phyloP scores from a whole-genome alignment of 2,329 filamentous ascomycete genomes.

The Cladophialophora exuberans region DNA sequence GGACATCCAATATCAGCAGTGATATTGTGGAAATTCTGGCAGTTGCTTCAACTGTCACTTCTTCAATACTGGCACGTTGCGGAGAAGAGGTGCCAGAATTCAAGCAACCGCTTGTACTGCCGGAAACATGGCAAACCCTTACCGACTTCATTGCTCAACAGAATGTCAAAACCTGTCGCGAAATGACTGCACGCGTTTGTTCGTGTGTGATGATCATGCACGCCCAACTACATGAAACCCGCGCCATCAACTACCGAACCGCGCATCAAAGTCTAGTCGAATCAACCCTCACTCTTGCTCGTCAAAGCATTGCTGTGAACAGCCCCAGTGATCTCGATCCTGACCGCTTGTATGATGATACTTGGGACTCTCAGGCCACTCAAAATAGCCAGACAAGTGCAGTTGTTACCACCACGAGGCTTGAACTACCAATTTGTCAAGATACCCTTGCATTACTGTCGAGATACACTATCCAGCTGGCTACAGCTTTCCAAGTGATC shows the following conservation, averaged over 20 bases:
- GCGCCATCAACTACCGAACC: background rate
- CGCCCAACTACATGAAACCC: slow-evolving; percentile 6
- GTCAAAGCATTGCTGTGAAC: background rate
- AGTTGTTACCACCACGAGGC: background rate
- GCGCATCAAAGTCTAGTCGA: slow-evolving; percentile 21
- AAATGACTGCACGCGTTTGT: slow-evolving; percentile 18
- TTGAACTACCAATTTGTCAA: slow-evolving; percentile 22
- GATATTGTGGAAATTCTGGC: slow-evolving; percentile 42
- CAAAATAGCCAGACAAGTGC: slow-evolving; percentile 5
- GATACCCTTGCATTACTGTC: slow-evolving; percentile 12
- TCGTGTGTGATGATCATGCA: slow-evolving; percentile 10
- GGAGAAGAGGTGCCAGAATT: background rate
- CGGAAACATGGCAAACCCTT: slow-evolving; percentile 12
- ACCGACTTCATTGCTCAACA: slow-evolving; percentile 12
- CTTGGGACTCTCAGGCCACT: slow-evolving; percentile 16
- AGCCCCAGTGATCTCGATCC: slow-evolving; percentile 4
- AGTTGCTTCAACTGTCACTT: slow-evolving; percentile 16
- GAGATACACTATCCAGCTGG: slow-evolving; percentile 14
- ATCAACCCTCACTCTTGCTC: slow-evolving; percentile 14
- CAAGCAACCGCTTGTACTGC: background rate
- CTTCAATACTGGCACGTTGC: slow-evolving; percentile 14
- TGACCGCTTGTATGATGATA: slow-evolving; percentile 19
- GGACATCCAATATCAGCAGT: slow-evolving; percentile 49
- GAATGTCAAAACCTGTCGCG: slow-evolving; percentile 1
- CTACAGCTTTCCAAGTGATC: slow-evolving; percentile 17